These are phyloP conservation scores for Takashimella koratensis DNA, from an alignment of 1,284 basidiomycete species.

Conservation along the genomic window DNA sequence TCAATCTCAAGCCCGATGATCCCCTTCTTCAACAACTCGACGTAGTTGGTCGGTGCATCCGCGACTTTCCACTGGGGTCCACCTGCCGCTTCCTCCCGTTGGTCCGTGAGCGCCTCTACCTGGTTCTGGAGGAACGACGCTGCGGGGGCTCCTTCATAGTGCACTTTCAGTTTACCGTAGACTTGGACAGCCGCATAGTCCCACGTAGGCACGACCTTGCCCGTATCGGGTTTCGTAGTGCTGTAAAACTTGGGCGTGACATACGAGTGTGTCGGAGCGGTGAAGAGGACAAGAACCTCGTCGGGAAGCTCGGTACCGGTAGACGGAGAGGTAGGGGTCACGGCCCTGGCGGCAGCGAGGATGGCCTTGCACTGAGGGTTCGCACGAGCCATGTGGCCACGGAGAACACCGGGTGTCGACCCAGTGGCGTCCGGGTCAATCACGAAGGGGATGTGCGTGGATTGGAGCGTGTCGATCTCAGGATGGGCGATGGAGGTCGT, in stretches of 20 bases:
- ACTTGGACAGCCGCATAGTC: conserved; percentile 48
- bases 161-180: conserved; percentile 38
- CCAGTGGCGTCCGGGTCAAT: conserved; percentile 29
- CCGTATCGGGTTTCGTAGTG: conserved; percentile 41
- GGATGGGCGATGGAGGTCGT: conserved; percentile 48
- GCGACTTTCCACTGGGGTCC: conserved; percentile 41
- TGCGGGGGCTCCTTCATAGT: conserved; percentile 19
- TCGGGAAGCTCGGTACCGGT: conserved; percentile 17
- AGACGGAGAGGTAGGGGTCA: neutral
- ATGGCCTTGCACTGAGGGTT: conserved; percentile 47
- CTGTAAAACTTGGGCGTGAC: conserved; percentile 47
- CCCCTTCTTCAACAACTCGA: conserved; percentile 45
- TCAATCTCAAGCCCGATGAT: conserved; percentile 50
- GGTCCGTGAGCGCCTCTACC: conserved; percentile 32
- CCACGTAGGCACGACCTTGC: conserved; percentile 50
- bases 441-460: conserved; percentile 51
- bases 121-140: conserved; percentile 35
- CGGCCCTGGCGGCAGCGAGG: conserved; percentile 12
- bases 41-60: conserved; percentile 48
- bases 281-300: conserved; percentile 47
- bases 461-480: conserved; percentile 43
- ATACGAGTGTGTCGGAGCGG: conserved; percentile 41
- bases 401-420: conserved; percentile 17
- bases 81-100: conserved; percentile 21
- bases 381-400: conserved; percentile 47